Base-by-base conservation (phyloP, 371 early-diverging fungal species). In the Batkoa obscura region DNA sequence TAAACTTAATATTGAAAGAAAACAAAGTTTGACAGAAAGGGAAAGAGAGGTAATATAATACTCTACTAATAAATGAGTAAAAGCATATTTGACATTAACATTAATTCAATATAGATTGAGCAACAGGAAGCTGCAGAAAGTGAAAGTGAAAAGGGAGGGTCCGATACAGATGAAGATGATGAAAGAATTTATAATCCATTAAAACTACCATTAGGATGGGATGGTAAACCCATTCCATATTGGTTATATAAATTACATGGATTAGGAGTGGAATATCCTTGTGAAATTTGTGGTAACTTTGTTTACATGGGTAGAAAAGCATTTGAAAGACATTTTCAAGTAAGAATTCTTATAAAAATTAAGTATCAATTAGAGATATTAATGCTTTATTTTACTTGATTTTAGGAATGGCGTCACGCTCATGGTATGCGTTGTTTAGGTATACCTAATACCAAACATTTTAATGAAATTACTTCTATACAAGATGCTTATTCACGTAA, bases 171-270 rank as follows among this genome's bases (percentile, higher is more conserved):
- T 0, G 92, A 86, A 12, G 84, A 89, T 49, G 87, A 84, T 15
- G 92, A 91, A 58, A 77, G 78, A 60, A 81, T 92, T 34, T 94
- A 97, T 66, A 97, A 97, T 63, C 98, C 98, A 12, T 74, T 95
- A 17, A 95, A 95, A 58, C 68, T 97, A 48, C 96, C 96, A 4
- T 65, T 97, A 43, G 98, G 94, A 8, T 95, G 94, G 94, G 98
- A 96, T 63, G 98, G 97, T 38, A 98, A 98, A 62, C 96, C 96
- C 12, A 98, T 98, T 66, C 98, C 98, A 9, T 94, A 85, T 66
- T 98, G 98, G 98, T 72, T 98, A 34, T 98, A 88, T 73, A 96
- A 95, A 67, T 73, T 95, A 50, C 96, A 95, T 65, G 98, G 98
- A 5, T 67, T 98, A 49, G 90, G 92, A 10, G 85, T 90, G 38